Evolutionary conservation across 2,329 filamentous ascomycete species (phyloP).

Genomic region (Pseudopyricularia javanii): DNA sequence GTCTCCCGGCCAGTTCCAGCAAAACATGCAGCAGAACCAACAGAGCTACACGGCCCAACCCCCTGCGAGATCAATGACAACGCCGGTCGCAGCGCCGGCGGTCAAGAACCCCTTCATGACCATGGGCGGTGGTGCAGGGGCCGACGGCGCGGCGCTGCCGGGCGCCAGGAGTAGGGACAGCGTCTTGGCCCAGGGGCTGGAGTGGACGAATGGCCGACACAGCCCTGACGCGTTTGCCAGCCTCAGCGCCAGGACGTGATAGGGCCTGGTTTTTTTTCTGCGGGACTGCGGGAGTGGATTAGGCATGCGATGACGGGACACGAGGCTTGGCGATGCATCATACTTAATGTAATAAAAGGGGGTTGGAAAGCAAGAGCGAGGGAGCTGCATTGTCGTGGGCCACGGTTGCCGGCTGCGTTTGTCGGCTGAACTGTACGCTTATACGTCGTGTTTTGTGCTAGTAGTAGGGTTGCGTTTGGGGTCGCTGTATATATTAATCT

Average conservation of each 20-base stretch:
- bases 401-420: background rate
- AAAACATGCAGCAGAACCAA: constrained; percentile 9
- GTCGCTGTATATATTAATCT: background rate
- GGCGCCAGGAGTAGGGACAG: constrained; percentile 56
- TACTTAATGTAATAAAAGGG: background rate
- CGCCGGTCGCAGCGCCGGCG: constrained; percentile 12
- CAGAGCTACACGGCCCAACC: constrained; percentile 5
- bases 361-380: background rate
- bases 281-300: no score
- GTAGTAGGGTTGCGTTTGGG: background rate
- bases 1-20: constrained; percentile 6
- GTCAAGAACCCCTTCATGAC: constrained; percentile 47
- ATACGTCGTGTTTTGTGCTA: background rate
- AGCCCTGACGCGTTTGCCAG: constrained; percentile 73
- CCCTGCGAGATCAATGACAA: background rate
- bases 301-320: no score
- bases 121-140: constrained; percentile 13
- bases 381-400: background rate
- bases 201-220: constrained; percentile 58
- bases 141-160: constrained; percentile 6
- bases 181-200: constrained; percentile 53
- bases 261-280: no score
- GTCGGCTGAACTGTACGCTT: background rate
- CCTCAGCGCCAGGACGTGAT: constrained; percentile 49
- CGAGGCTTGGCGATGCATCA: background rate